Evolutionary conservation across 2,329 filamentous ascomycete genomes (phyloP), one percentile per base, ranked within the genome.

Genomic region (Aspergillus quadricinctus): DNA sequence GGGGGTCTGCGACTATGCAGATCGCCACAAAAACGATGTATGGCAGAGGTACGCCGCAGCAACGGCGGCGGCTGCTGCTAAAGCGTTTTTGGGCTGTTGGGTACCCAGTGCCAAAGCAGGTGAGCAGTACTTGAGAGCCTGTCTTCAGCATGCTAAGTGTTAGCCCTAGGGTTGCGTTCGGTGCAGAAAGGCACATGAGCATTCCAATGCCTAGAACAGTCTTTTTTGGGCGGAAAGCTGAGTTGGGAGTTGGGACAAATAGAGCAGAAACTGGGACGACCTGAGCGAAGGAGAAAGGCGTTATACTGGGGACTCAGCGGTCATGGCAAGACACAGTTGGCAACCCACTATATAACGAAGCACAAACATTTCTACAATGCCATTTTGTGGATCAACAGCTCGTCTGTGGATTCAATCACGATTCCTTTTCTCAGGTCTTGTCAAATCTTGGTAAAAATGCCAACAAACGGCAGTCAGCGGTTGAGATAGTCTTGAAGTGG

Each of bases 1-100:
- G 35, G 60, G 52, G 1, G 53, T 61, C 8, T 61, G 58, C 25
- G 61, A 65, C 35, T 65, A 65, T 53, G 60, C 58, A 1, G 63
- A 64, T 27, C 57, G 55, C 11, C 63, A 65, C 27, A 59, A 60
- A 11, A 61, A 57, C 51, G 57, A 60, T 43, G 8, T n/a, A 8
- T 65, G 61, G 60, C 63, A 64, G 29, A 11, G 41, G 10, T 65
- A 57, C 48, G 61, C 63, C 11, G 63, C 61, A n/a, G 58, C 60
- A 4, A 57, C 61, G 5, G 63, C 61, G 0, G 61, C 63, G 5
- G 45, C 60, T n/a, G 58, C 41, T 23, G 51, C 58, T 2, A 62
- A 64, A 43, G 45, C 58, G 3, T 35, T 61, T 4, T 19, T 62
- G 8, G 19, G 6, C 3, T 41, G 28, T n/a, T 53, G 43, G 43